Evolutionary conservation across 1,284 basidiomycete genomes (phyloP).

Genomic region (Rhodotorula sp.): DNA sequence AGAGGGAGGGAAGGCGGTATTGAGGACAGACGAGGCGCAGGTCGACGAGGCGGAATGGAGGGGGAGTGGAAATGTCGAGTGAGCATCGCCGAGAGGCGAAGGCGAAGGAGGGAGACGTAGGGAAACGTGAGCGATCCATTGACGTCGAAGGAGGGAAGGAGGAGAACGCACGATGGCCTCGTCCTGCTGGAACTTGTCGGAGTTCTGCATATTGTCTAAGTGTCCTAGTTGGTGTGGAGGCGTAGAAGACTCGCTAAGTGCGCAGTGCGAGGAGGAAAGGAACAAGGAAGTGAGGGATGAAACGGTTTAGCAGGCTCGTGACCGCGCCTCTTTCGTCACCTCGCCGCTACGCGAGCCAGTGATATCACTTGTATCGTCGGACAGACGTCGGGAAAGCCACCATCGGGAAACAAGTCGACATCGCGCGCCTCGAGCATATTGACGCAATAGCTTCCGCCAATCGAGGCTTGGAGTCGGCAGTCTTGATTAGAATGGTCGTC

Average conservation of each 20-base stretch:
- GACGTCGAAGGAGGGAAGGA: background rate
- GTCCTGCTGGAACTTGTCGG: constrained; percentile 27
- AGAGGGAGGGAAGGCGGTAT: background rate
- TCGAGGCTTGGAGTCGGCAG: too few relatives aligned
- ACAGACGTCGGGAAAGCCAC: too few relatives aligned
- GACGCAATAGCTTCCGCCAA: too few relatives aligned
- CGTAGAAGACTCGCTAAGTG: background rate
- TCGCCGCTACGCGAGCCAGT: too few relatives aligned
- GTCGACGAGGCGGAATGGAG: background rate
- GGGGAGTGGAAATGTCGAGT: background rate
- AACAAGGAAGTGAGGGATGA: background rate
- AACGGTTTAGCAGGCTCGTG: background rate
- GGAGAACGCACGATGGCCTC: constrained; percentile 23
- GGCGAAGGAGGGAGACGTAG: too few relatives aligned
- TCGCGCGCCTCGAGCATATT: too few relatives aligned
- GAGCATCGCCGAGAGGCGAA: too few relatives aligned
- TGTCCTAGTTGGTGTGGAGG: background rate
- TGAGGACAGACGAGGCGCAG: background rate
- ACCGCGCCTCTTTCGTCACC: too few relatives aligned
- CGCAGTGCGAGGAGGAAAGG: background rate
- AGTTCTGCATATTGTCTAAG: constrained; percentile 23
- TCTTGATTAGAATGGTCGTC: too few relatives aligned
- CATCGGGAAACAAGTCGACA: too few relatives aligned
- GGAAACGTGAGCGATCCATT: too few relatives aligned
- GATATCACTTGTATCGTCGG: too few relatives aligned